These are phyloP conservation scores for Acacia pycnantha DNA, from an alignment of 331 rosid species.

Conservation along the genomic window DNA sequence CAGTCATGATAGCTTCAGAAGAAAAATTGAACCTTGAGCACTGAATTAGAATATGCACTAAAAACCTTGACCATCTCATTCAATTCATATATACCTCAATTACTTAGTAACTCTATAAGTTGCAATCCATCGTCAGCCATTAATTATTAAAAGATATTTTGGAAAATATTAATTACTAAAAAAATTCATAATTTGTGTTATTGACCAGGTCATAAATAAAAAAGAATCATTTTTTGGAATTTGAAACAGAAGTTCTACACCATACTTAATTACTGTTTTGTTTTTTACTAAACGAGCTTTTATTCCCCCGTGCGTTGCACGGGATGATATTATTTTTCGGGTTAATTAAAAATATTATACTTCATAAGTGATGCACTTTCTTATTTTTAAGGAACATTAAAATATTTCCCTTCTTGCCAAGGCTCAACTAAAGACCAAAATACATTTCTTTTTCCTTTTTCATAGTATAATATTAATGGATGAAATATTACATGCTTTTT, in stretches of 20 bases:
- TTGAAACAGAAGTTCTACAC: background rate
- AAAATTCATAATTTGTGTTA: background rate
- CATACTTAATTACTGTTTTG: no score
- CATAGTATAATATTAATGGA: no score
- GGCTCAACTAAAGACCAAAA: no score
- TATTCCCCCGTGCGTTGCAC: no score
- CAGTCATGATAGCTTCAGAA: background rate
- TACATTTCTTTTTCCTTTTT: no score
- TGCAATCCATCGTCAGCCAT: background rate
- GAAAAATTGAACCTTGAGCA: background rate
- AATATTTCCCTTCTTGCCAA: no score
- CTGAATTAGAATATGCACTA: background rate
- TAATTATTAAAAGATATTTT: background rate
- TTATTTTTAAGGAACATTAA: no score
- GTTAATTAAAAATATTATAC: no score
- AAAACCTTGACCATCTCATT: background rate
- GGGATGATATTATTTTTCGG: no score
- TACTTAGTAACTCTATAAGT: background rate
- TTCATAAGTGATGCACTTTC: no score
- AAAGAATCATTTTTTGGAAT: background rate
- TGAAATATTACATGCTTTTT: no score
- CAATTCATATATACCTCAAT: background rate
- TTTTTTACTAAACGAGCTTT: no score
- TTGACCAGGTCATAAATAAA: background rate
- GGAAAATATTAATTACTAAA: background rate